phyloP scores from a whole-genome alignment of 345 rosid genomes.

The Eucalyptus leucophloia region DNA sequence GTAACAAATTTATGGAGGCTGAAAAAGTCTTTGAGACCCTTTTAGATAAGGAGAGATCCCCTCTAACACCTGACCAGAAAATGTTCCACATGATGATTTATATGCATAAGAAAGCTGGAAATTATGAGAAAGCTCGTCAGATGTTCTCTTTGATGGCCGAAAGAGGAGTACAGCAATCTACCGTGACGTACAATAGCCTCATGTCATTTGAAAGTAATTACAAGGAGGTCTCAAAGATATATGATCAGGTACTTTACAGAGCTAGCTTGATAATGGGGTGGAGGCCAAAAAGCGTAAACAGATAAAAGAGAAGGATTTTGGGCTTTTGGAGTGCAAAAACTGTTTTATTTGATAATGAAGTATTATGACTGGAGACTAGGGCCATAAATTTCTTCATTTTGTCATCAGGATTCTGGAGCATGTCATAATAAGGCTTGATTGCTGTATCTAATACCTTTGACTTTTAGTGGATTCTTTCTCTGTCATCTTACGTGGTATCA shows the following conservation, averaged over 20 bases:
- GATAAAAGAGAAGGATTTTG: not conserved
- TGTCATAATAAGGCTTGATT: not conserved
- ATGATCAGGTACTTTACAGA: slow-evolving; percentile 63
- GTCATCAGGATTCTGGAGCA: not conserved
- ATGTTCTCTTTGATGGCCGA: slow-evolving; percentile 63
- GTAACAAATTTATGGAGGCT: slow-evolving; percentile 77
- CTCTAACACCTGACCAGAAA: slow-evolving; percentile 79
- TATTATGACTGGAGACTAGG: not conserved
- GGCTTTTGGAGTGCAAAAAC: not conserved
- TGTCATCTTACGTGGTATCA: not conserved
- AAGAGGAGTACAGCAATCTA: slow-evolving; percentile 58
- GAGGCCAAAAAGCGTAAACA: not conserved
- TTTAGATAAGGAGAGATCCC: slow-evolving; percentile 51
- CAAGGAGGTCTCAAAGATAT: slow-evolving; percentile 95
- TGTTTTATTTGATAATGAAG: not conserved
- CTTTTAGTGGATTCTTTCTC: not conserved
- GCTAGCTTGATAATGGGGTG: not conserved
- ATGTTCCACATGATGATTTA: slow-evolving; percentile 97
- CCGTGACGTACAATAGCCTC: slow-evolving; percentile 80
- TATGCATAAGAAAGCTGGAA: slow-evolving; percentile 84
- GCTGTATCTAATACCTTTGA: not conserved
- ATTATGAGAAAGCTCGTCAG: slow-evolving; percentile 74
- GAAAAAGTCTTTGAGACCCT: slow-evolving; percentile 75
- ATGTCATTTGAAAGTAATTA: slow-evolving; percentile 87
- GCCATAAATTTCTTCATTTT: not conserved